These are phyloP conservation scores for Verticillium alfalfae DNA, from an alignment of 2,329 filamentous ascomycete species.

Conservation along the genomic window DNA sequence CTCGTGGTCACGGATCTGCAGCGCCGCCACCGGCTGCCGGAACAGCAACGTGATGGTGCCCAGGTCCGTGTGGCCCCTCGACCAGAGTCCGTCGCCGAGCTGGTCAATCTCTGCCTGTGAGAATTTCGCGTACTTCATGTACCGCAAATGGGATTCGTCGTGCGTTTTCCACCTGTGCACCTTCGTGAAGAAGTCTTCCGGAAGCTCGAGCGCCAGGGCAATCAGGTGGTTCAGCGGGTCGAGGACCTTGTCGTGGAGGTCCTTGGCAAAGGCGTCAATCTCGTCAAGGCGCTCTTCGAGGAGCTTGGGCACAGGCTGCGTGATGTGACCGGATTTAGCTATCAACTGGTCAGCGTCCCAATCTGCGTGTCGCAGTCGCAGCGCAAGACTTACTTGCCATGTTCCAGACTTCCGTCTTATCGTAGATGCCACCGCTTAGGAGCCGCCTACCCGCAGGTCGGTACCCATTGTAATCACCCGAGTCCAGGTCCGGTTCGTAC, in stretches of 20 bases:
- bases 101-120: constrained; percentile 36
- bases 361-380: no score
- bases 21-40: constrained; percentile 49
- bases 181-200: constrained; percentile 48
- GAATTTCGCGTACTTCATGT: constrained; percentile 52
- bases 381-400: constrained; percentile 21
- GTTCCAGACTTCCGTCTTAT: constrained; percentile 29
- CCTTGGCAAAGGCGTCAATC: constrained; percentile 50
- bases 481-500: constrained; percentile 37
- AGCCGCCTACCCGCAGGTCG: constrained; percentile 34
- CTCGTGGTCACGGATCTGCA: constrained; percentile 44
- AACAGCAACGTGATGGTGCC: constrained; percentile 51
- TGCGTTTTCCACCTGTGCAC: constrained; percentile 49
- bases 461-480: constrained; percentile 52
- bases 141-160: constrained; percentile 54
- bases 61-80: constrained; percentile 48
- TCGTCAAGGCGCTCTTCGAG: constrained; percentile 43
- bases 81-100: constrained; percentile 33
- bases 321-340: constrained; percentile 21
- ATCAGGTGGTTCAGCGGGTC: constrained; percentile 52
- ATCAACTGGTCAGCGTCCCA: background rate
- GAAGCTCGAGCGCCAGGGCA: constrained; percentile 54
- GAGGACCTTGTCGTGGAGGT: constrained; percentile 46
- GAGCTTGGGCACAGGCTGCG: constrained; percentile 28
- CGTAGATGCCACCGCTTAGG: constrained; percentile 26